Evolutionary conservation across 768 basidiomycete species (phyloP).

Genomic region (Gymnopilus dilepis): DNA sequence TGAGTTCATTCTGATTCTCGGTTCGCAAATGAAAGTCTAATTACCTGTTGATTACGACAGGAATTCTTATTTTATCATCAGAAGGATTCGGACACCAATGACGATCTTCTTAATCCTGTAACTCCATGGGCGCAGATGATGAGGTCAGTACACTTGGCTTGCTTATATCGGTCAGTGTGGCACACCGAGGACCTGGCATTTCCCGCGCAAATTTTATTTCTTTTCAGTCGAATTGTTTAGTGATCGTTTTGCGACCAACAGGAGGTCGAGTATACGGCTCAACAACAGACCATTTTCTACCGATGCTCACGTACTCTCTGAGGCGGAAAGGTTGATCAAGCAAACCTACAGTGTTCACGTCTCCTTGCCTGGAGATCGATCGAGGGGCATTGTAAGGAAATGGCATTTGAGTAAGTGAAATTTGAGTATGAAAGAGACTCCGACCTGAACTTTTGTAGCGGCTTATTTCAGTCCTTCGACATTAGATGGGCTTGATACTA

Average conservation of each 20-base stretch:
- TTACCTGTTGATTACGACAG: constrained; percentile 41
- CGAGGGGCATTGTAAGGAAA: constrained; percentile 61
- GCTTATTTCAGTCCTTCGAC: constrained; percentile 86
- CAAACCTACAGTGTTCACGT: constrained; percentile 87
- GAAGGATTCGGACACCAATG: constrained; percentile 69
- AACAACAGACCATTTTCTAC: constrained; percentile 37
- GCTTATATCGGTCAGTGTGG: constrained; percentile 17
- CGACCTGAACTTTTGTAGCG: constrained; percentile 46
- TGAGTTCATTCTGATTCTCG: constrained; percentile 31
- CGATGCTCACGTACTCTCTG: constrained; percentile 45
- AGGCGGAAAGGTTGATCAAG: constrained; percentile 74
- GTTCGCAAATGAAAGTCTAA: constrained; percentile 29
- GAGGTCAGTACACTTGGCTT: constrained; percentile 45
- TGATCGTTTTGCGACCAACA: constrained; percentile 16
- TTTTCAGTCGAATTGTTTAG: constrained; percentile 7
- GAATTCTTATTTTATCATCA: constrained; percentile 88
- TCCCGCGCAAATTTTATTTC: constrained; percentile 17
- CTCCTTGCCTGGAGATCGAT: constrained; percentile 59
- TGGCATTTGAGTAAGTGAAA: constrained; percentile 79
- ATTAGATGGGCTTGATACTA: constrained; percentile 70
- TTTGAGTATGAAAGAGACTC: neutral
- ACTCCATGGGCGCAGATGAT: constrained; percentile 81
- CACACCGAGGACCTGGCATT: constrained; percentile 21
- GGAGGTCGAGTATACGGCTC: constrained; percentile 31
- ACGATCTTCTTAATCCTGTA: constrained; percentile 59